Base-by-base conservation (phyloP, 768 basidiomycete species). In the Lentinula lateritia region DNA sequence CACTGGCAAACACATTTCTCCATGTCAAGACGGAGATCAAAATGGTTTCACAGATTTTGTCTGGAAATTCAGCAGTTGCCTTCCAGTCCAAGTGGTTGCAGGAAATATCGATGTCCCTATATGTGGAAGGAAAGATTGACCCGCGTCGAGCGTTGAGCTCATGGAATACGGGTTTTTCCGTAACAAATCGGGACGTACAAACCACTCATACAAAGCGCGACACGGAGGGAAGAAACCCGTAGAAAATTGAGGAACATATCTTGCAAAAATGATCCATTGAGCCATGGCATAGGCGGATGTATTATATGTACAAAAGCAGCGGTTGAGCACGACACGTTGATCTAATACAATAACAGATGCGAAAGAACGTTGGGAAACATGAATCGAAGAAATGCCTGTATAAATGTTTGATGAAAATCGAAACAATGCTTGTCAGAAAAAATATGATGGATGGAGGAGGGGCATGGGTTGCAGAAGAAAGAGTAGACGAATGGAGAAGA, bases 251-350 rank as follows among this genome's bases (percentile, higher is more conserved):
- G 28, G 28, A 28, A 28, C 28, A 74, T 69, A 64, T 72, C 72
- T 62, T 68, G 63, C 64, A 68, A 70, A 62, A 67, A 65, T 64
- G 68, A 69, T 69, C 61, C 63, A 62, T 28, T 28, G 50, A 62
- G 66, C 71, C 74, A 73, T 69, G 68, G 70, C 72, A 66, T 62
- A 64, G 65, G 68, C 71, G 73, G 69, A 28, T 28, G 28, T 28
- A 28, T 28, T 68, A 72, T 63, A 61, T 72, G 72, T 73, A 71
- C 74, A 66, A 77, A 64, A 67, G 62, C 63, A 72, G 68, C 63
- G 64, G 65, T 67, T 67, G 66, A 68, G 69, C 70, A 72, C 73
- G 70, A 64, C 65, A 61, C 39, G 66, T 63, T 63, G 67, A 74
- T 72, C 69, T 71, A 71, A 68, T 65, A 68, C 67, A 63, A 58